phyloP scores from a whole-genome alignment of 495 filamentous ascomycete species.

The Penicillium roqueforti region DNA sequence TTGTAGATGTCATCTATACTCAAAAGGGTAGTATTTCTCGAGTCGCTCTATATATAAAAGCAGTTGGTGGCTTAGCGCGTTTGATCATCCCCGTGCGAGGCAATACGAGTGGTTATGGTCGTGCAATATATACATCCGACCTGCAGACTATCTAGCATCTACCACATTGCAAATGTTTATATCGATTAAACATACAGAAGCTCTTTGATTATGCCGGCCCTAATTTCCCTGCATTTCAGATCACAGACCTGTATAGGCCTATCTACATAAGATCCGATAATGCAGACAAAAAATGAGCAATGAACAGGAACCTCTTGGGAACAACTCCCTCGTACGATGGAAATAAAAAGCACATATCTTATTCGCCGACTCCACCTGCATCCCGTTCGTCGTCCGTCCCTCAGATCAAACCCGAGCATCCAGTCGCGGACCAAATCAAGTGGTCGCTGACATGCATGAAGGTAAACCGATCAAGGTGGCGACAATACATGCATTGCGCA shows the following conservation, averaged over 20 bases:
- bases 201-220: conserved; percentile 7
- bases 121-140: not conserved
- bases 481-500: conserved; percentile 17
- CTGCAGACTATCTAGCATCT: not conserved
- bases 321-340: conserved; percentile 39
- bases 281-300: conserved; percentile 25
- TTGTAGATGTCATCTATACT: not conserved
- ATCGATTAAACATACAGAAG: conserved; percentile 1
- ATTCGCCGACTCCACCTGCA: conserved; percentile 26
- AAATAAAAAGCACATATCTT: conserved; percentile 26
- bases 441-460: conserved; percentile 9
- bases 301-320: conserved; percentile 29
- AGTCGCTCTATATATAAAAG: not conserved
- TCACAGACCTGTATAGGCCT: conserved; percentile 21
- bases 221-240: conserved; percentile 13
- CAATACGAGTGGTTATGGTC: not conserved
- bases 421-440: not conserved
- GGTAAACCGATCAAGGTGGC: conserved; percentile 10
- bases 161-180: not conserved
- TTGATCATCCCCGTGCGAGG: not conserved
- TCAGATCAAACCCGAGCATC: conserved; percentile 9
- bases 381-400: conserved; percentile 20
- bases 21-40: not conserved
- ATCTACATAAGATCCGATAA: conserved; percentile 33
- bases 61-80: not conserved